These are phyloP conservation scores for Poa annua DNA, from an alignment of 176 grass and related monocot genomes.

Conservation along the genomic window DNA sequence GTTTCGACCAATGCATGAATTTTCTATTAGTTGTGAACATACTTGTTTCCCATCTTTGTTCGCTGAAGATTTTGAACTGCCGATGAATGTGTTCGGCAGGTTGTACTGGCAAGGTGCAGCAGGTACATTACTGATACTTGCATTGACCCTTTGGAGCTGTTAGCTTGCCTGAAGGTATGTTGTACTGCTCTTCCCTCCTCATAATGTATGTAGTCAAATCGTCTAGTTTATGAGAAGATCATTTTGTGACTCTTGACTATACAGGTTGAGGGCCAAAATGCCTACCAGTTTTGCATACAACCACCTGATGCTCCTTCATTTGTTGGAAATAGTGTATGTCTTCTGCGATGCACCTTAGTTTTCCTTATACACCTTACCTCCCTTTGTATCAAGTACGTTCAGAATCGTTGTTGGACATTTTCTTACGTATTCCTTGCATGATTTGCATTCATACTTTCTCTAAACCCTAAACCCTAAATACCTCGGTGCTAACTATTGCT, in stretches of 20 bases:
- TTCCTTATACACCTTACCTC: background rate
- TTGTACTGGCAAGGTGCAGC: conserved; percentile 92
- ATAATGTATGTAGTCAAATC: background rate
- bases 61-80: background rate
- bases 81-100: conserved; percentile 42
- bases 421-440: background rate
- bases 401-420: background rate
- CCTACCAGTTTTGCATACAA: conserved; percentile 93
- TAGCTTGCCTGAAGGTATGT: conserved; percentile 70
- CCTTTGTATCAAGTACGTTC: background rate
- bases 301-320: conserved; percentile 81
- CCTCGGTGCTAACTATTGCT: conserved; percentile 64
- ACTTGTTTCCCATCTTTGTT: background rate
- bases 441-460: background rate
- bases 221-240: background rate
- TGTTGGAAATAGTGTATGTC: conserved; percentile 96
- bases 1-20: background rate
- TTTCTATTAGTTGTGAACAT: background rate
- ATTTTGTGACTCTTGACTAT: background rate
- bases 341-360: background rate
- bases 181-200: conserved; percentile 1
- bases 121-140: conserved; percentile 80
- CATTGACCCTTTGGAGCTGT: conserved; percentile 75
- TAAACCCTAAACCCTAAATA: conserved; percentile 1
- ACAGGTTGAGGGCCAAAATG: conserved; percentile 90